A percentile compares a stretch with the other conserved stretches of the same genome.
These are phyloP conservation scores for Neurospora sp. DNA, from an alignment of 495 filamentous ascomycete species.

Conservation along the genomic window DNA sequence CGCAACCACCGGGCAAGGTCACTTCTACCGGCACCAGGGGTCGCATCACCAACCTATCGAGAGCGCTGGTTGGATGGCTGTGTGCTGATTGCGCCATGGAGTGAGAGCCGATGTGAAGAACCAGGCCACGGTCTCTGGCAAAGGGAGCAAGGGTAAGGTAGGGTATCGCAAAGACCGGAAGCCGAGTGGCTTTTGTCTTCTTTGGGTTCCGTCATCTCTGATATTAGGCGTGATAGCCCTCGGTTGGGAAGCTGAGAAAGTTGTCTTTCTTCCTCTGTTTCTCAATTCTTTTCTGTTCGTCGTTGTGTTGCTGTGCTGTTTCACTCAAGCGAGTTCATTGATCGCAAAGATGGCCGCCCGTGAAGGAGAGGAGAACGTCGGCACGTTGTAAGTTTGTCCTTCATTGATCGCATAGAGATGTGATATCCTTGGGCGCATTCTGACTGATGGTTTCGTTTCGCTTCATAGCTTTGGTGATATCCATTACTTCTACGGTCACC, in stretches of 20 bases:
- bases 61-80: slow-evolving; percentile 11
- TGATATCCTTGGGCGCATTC: background rate
- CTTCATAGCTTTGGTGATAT: slow-evolving; percentile 70
- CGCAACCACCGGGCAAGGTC: background rate
- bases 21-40: slow-evolving; percentile 2
- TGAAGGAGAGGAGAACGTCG: slow-evolving; percentile 66
- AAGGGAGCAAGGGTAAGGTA: background rate
- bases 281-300: background rate
- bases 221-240: background rate
- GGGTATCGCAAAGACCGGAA: slow-evolving; percentile 2
- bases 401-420: background rate
- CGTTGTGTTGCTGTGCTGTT: background rate
- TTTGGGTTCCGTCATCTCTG: background rate
- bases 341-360: slow-evolving; percentile 56
- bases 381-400: slow-evolving; percentile 59
- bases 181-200: slow-evolving; percentile 3
- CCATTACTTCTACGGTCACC: slow-evolving; percentile 77
- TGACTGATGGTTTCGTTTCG: background rate
- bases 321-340: background rate
- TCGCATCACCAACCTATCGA: slow-evolving; percentile 4
- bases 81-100: background rate
- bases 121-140: background rate
- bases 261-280: background rate
- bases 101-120: background rate
- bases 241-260: background rate